A percentile compares a stretch with the other conserved stretches of the same genome.
Evolutionary conservation across 176 grass and related monocot species (phyloP).

Genomic region (Zizania latifolia): DNA sequence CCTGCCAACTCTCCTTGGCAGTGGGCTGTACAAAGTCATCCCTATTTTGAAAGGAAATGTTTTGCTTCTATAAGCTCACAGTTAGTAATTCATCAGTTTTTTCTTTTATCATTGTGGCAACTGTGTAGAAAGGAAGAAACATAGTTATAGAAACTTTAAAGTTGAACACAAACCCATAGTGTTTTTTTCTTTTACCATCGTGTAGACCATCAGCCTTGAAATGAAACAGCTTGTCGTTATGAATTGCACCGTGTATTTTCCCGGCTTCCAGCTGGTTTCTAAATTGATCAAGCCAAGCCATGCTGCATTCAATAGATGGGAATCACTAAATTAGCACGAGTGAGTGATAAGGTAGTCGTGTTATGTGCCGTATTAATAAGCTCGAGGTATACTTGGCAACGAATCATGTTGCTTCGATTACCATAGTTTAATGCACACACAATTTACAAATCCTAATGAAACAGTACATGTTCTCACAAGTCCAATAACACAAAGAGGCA

Average conservation of each 20-base stretch:
- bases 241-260: too few relatives aligned
- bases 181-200: not conserved
- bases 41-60: not conserved
- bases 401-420: not conserved
- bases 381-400: not conserved
- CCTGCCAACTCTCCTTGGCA: conserved; percentile 28
- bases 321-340: not conserved
- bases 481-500: not conserved
- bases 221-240: too few relatives aligned
- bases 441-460: not conserved
- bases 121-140: not conserved
- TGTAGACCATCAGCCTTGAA: too few relatives aligned
- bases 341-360: not conserved
- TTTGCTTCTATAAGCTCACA: not conserved
- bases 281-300: not conserved
- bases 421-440: not conserved
- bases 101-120: too few relatives aligned
- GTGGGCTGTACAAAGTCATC: conserved; percentile 24
- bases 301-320: not conserved
- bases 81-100: conserved; percentile 11
- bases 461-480: not conserved
- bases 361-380: not conserved
- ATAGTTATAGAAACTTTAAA: conserved; percentile 17
- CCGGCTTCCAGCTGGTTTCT: not conserved
- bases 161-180: not conserved